Evolutionary conservation across 2,329 filamentous ascomycete species (phyloP).

Genomic region (Knufia fluminis): DNA sequence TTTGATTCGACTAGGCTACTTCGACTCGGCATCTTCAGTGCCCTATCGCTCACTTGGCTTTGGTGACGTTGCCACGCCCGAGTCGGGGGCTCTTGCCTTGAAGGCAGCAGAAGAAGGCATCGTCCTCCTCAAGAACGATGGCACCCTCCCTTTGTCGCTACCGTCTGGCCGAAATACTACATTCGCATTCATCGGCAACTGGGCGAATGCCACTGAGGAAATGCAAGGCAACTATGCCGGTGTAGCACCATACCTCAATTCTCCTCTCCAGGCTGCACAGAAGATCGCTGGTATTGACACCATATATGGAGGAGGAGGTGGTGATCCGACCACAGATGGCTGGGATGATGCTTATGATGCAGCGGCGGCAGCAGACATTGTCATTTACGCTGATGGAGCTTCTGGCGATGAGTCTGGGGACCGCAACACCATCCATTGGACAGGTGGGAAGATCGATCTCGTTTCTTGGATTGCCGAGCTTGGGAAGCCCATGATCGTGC

Average conservation of each 20-base stretch:
- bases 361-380: constrained; percentile 29
- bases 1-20: constrained; percentile 44
- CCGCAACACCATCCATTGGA: constrained; percentile 35
- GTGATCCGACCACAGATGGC: constrained; percentile 25
- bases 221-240: constrained; percentile 54
- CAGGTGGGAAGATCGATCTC: constrained; percentile 34
- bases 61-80: constrained; percentile 46
- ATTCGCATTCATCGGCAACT: constrained; percentile 50
- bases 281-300: constrained; percentile 38
- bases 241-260: constrained; percentile 46
- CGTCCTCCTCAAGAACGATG: constrained; percentile 46
- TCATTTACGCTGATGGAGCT: constrained; percentile 35
- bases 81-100: constrained; percentile 47
- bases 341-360: constrained; percentile 29
- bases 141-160: constrained; percentile 36
- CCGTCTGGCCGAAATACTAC: constrained; percentile 29
- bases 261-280: constrained; percentile 43
- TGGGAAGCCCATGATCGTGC: constrained; percentile 33
- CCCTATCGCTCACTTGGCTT: constrained; percentile 46
- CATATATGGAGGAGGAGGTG: constrained; percentile 34
- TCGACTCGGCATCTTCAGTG: constrained; percentile 35
- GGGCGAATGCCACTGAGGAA: constrained; percentile 48
- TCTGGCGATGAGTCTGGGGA: constrained; percentile 35
- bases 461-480: constrained; percentile 30
- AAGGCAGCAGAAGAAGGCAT: constrained; percentile 42